A percentile compares a stretch with the other conserved stretches of the same genome.
Conservation (phyloP, 768 basidiomycete genomes). For the Dendrothele bispora region DNA sequence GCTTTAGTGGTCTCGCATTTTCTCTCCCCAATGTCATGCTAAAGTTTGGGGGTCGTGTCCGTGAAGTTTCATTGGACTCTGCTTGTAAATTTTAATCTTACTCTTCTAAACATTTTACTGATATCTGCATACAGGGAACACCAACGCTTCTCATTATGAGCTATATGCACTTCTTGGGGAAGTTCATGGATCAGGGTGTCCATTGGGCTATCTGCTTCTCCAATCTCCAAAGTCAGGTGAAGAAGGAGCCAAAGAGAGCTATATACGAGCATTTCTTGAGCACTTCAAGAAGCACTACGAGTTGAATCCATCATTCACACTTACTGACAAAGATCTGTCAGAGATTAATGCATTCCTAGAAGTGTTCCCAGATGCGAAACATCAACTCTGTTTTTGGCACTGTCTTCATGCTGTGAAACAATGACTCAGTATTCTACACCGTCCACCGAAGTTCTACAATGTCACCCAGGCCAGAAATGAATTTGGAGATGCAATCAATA, state of each 20-base stretch:
- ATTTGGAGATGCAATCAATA: no score
- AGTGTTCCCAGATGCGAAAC: slow-evolving; percentile 18
- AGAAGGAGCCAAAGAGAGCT: slow-evolving; percentile 13
- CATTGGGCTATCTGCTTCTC: slow-evolving; percentile 18
- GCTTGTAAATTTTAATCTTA: slow-evolving; percentile 1
- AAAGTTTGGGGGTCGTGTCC: background rate
- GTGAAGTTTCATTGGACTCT: background rate
- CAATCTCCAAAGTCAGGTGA: slow-evolving; percentile 4
- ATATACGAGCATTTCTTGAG: slow-evolving; percentile 19
- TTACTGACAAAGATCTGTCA: slow-evolving; percentile 23
- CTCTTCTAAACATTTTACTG: background rate
- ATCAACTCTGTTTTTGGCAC: slow-evolving; percentile 30
- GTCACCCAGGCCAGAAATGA: no score
- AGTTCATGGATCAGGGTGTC: slow-evolving; percentile 20
- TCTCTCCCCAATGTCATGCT: background rate
- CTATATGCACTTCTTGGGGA: slow-evolving; percentile 23
- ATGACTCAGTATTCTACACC: no score
- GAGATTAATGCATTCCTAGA: slow-evolving; percentile 23
- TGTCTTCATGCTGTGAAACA: slow-evolving; percentile 17
- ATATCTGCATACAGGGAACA: slow-evolving; percentile 14
- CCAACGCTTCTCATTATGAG: slow-evolving; percentile 20
- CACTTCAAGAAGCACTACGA: slow-evolving; percentile 7
- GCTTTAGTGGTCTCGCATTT: no score
- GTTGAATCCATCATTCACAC: slow-evolving; percentile 16
- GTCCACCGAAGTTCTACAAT: no score